Conservation (phyloP, 1,284 basidiomycete genomes). For the Schizopora paradoxa region DNA sequence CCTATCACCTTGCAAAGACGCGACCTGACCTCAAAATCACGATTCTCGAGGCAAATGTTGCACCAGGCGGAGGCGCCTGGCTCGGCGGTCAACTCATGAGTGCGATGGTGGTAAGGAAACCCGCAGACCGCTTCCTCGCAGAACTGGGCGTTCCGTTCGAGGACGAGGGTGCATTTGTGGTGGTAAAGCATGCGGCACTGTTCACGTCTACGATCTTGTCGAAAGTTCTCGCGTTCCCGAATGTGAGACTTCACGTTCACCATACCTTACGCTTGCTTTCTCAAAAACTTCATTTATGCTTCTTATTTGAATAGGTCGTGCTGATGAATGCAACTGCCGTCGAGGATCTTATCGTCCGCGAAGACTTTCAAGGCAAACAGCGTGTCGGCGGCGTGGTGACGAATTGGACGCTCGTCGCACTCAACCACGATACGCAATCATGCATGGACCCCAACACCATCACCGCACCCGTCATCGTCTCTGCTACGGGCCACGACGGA, state of each 20-base stretch:
- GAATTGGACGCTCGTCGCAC: slow-evolving; percentile 80
- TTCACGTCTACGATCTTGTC: slow-evolving; percentile 80
- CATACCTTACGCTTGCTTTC: too few species aligned
- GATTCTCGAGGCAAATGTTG: slow-evolving; percentile 78
- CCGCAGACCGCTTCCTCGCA: slow-evolving; percentile 67
- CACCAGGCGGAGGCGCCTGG: slow-evolving; percentile 80
- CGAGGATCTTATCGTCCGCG: slow-evolving; percentile 69
- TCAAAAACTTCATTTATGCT: slow-evolving; percentile 28
- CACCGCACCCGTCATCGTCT: slow-evolving; percentile 71
- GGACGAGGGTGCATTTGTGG: slow-evolving; percentile 76
- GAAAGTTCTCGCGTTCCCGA: slow-evolving; percentile 68
- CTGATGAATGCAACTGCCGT: slow-evolving; percentile 71
- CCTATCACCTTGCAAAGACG: slow-evolving; percentile 64
- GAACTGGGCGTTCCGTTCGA: slow-evolving; percentile 77
- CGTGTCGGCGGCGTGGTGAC: slow-evolving; percentile 81
- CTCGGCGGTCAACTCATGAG: slow-evolving; percentile 81
- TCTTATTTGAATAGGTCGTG: slow-evolving; percentile 31
- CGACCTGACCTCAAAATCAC: slow-evolving; percentile 78
- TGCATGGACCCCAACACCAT: slow-evolving; percentile 89
- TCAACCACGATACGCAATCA: slow-evolving; percentile 77
- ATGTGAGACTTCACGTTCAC: slow-evolving; percentile 41
- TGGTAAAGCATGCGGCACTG: slow-evolving; percentile 77
- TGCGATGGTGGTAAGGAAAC: slow-evolving; percentile 84
- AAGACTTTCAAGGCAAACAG: slow-evolving; percentile 53
- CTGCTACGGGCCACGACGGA: slow-evolving; percentile 72